Percentiles rank a stretch among this genome's conserved stretches.
Evolutionary conservation across 768 basidiomycete genomes (phyloP).

Genomic region (Strobilomyces dryophilus): DNA sequence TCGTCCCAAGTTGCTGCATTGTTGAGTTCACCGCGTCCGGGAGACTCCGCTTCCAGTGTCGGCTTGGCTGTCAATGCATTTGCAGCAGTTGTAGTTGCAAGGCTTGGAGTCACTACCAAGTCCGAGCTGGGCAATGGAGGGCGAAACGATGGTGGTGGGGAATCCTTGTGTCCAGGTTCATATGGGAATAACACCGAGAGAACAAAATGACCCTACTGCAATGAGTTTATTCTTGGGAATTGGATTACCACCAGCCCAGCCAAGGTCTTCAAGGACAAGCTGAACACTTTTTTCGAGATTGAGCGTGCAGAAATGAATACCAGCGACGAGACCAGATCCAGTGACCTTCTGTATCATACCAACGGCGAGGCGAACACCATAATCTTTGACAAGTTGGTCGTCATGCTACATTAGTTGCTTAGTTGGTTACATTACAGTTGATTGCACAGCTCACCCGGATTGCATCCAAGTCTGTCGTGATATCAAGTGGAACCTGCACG

Average conservation of each 20-base stretch:
- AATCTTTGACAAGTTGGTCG: slow-evolving; percentile 91
- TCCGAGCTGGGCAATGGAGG: slow-evolving; percentile 28
- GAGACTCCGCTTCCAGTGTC: slow-evolving; percentile 47
- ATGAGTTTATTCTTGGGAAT: slow-evolving; percentile 61
- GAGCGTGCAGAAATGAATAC: slow-evolving; percentile 93
- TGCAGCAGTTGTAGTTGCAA: slow-evolving; percentile 61
- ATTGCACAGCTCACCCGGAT: slow-evolving; percentile 58
- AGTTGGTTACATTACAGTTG: background rate
- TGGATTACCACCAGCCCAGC: slow-evolving; percentile 57
- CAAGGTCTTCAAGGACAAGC: slow-evolving; percentile 72
- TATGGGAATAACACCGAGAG: background rate
- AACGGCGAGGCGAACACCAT: slow-evolving; percentile 83
- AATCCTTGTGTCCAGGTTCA: slow-evolving; percentile 34
- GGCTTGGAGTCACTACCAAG: slow-evolving; percentile 58
- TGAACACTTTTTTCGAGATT: slow-evolving; percentile 96
- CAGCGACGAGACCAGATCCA: slow-evolving; percentile 52
- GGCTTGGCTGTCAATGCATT: slow-evolving; percentile 48
- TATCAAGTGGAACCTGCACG: slow-evolving; percentile 61
- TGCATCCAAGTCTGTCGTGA: slow-evolving; percentile 63
- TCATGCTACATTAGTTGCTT: slow-evolving; percentile 58
- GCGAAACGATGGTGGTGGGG: slow-evolving; percentile 30
- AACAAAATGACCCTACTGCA: slow-evolving; percentile 39
- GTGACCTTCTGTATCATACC: slow-evolving; percentile 68
- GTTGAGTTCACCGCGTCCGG: slow-evolving; percentile 68
- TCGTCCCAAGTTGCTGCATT: slow-evolving; percentile 87